Evolutionary conservation across 495 filamentous ascomycete genomes (phyloP).

Genomic region (Podospora didyma): DNA sequence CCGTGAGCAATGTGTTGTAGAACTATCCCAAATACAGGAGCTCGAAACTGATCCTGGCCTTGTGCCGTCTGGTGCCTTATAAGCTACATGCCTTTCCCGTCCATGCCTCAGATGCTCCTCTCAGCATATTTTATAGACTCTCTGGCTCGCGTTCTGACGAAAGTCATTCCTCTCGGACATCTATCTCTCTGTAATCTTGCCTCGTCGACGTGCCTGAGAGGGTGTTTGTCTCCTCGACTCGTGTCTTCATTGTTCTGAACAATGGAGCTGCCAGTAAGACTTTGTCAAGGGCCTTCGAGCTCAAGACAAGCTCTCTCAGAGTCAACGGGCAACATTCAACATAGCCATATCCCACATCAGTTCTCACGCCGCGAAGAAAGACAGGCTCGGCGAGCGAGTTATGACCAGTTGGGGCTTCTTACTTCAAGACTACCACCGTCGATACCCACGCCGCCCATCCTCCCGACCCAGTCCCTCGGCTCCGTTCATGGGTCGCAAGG

Average conservation of each 20-base stretch:
- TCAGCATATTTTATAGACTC: constrained; percentile 30
- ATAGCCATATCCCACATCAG: constrained; percentile 35
- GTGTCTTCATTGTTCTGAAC: constrained; percentile 6
- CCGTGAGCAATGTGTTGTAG: constrained; percentile 14
- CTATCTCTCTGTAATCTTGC: constrained; percentile 54
- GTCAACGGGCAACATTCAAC: constrained; percentile 47
- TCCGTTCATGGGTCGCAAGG: constrained; percentile 30
- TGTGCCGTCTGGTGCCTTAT: constrained; percentile 13
- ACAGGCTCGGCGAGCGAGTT: no score
- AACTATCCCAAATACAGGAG: constrained; percentile 17
- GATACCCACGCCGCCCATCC: constrained; percentile 39
- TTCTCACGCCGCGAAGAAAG: no score
- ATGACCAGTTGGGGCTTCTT: constrained; percentile 31
- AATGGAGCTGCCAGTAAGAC: constrained; percentile 24
- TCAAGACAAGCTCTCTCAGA: constrained; percentile 44
- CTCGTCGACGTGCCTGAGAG: constrained; percentile 28
- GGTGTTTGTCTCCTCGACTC: background rate
- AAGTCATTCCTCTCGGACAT: constrained; percentile 42
- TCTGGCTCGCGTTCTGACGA: constrained; percentile 30
- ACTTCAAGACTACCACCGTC: constrained; percentile 23
- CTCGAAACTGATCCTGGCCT: constrained; percentile 11
- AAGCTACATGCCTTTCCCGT: constrained; percentile 20
- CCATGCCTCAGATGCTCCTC: constrained; percentile 7
- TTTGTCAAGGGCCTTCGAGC: constrained; percentile 18
- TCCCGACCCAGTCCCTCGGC: constrained; percentile 40